Conservation (phyloP, 2,329 filamentous ascomycete genomes). For the Nemania abortiva region DNA sequence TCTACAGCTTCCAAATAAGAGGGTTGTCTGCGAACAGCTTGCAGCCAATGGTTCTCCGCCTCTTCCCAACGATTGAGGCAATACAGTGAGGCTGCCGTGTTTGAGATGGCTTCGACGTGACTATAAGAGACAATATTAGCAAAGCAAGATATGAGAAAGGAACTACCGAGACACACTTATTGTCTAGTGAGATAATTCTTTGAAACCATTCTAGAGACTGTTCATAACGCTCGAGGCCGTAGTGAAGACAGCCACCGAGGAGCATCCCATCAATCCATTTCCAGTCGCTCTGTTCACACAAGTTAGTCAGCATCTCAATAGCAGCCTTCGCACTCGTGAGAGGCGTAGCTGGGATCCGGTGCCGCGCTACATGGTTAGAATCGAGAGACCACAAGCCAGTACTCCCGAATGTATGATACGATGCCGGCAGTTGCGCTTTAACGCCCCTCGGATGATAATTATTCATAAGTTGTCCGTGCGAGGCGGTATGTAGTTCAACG, state of each 20-base stretch:
- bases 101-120: slow-evolving; percentile 93
- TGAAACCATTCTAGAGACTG: slow-evolving; percentile 81
- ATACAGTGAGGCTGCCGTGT: slow-evolving; percentile 88
- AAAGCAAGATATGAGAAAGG: neutral
- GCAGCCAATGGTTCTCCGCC: slow-evolving; percentile 86
- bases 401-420: slow-evolving; percentile 45
- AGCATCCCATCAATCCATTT: slow-evolving; percentile 94
- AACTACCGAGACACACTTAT: slow-evolving; percentile 60
- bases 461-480: slow-evolving; percentile 36
- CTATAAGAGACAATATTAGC: slow-evolving; percentile 56
- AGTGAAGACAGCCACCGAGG: slow-evolving; percentile 89
- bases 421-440: slow-evolving; percentile 39
- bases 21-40: slow-evolving; percentile 84
- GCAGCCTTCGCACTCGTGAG: slow-evolving; percentile 72
- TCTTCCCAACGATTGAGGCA: slow-evolving; percentile 85
- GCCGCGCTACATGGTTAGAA: slow-evolving; percentile 40
- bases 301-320: slow-evolving; percentile 76
- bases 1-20: slow-evolving; percentile 95
- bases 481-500: slow-evolving; percentile 29
- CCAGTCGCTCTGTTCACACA: slow-evolving; percentile 86
- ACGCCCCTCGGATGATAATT: slow-evolving; percentile 37
- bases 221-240: slow-evolving; percentile 86
- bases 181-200: slow-evolving; percentile 68
- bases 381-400: slow-evolving; percentile 41
- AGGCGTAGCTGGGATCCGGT: slow-evolving; percentile 54